Base-by-base conservation (phyloP, 768 basidiomycete species). In the Gymnopilus dilepis region DNA sequence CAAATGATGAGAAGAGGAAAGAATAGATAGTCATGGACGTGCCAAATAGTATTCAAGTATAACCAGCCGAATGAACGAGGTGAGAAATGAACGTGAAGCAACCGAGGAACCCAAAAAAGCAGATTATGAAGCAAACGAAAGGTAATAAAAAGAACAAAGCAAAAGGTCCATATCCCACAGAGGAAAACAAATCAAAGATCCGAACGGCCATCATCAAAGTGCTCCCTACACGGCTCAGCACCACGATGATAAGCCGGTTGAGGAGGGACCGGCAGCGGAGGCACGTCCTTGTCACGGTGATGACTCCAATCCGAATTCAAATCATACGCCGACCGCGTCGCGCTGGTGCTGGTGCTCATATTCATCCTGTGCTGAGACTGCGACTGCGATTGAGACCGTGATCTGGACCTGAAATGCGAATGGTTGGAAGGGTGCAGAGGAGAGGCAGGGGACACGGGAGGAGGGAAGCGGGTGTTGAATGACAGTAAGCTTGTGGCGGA, bases 261-360 rank as follows among this genome's bases (percentile, higher is more conserved):
- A 30, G 47, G 47, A 15, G 26, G 15, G 7, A 30, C 26, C 12
- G 76, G 73, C 1, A 73, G 73, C 37, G 66, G 70, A n/a, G 50
- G 48, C 19, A 51, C 22, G 17, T 64, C 55, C 40, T 64, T 59
- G 22, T 65, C 31, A 37, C 3, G 34, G 34, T 11, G 34, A 15
- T n/a, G n/a, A n/a, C n/a, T n/a, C n/a, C n/a, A n/a, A 37, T 11
- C 34, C 9, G 34, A 9, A 37, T 1, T 68, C 65, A 17, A 61
- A 62, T 22, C 67, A 63, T 50, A 70, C 30, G 28, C 47, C 19
- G 28, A 50, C 3, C 47, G 47, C 45, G 19, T 63, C 64, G 33
- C 30, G 31, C 47, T 50, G 15, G 47, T 28, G 30, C 28, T 30
- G 4, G 47, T 50, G 28, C 47, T 50, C 28, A 31, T 50, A 50